Conservation (phyloP, 108 stramenopile genomes). For the Seminavis robusta region DNA sequence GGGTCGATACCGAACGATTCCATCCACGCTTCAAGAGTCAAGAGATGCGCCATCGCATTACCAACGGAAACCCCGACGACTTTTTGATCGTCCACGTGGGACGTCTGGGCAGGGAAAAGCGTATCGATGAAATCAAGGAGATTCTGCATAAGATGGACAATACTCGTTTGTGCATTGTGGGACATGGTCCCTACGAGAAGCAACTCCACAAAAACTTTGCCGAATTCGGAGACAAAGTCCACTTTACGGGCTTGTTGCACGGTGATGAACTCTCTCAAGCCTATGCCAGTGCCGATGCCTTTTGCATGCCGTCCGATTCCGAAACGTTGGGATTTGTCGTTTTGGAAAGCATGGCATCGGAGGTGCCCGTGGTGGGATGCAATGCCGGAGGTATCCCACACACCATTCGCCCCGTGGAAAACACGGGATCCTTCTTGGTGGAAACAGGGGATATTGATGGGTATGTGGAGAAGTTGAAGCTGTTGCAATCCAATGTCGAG, state of each 20-base stretch:
- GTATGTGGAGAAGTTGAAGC: conserved; percentile 23
- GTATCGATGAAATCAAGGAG: conserved; percentile 59
- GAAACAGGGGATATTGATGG: conserved; percentile 51
- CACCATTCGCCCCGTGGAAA: conserved; percentile 60
- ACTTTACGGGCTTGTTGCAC: conserved; percentile 54
- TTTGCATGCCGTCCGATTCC: conserved; percentile 71
- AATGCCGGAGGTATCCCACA: conserved; percentile 77
- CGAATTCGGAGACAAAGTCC: conserved; percentile 51
- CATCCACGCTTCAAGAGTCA: conserved; percentile 56
- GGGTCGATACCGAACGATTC: conserved; percentile 76
- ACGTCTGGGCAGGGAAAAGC: conserved; percentile 83
- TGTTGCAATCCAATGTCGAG: not conserved
- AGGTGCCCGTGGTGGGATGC: conserved; percentile 79
- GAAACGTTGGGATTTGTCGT: conserved; percentile 91
- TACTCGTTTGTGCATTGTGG: conserved; percentile 39
- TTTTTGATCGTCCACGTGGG: conserved; percentile 89
- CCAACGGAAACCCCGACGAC: conserved; percentile 65
- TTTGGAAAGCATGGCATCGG: conserved; percentile 88
- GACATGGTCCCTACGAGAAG: conserved; percentile 34
- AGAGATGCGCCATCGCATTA: conserved; percentile 61
- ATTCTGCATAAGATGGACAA: conserved; percentile 47
- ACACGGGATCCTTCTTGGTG: conserved; percentile 65
- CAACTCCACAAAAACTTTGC: conserved; percentile 40
- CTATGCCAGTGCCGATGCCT: conserved; percentile 74
- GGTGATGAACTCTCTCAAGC: conserved; percentile 57